Evolutionary conservation across 371 early-diverging fungal genomes (phyloP), one percentile per base, ranked within the genome.

Genomic region (Circinella minor): DNA sequence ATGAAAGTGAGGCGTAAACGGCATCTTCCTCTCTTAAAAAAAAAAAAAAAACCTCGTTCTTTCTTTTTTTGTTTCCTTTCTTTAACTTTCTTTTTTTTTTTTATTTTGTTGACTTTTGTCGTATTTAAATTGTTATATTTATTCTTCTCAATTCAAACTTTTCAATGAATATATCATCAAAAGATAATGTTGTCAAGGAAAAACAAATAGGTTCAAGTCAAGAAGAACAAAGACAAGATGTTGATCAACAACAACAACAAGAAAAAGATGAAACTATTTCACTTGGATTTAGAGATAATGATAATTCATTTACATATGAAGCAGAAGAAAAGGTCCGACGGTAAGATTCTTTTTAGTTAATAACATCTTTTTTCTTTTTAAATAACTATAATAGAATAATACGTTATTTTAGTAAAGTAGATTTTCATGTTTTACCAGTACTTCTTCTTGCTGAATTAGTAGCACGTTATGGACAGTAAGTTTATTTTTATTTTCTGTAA

Each of bases 401-500:
- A n/a, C n/a, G n/a, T n/a, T n/a, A n/a, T n/a, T n/a, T n/a, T n/a
- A n/a, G n/a, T n/a, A 57, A 57, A 57, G 57, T 57, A 57, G 57
- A 57, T 57, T n/a, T 57, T 34, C 20, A 57, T 57, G 57, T 57
- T 14, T 17, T 57, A n/a, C 57, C 57, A 8, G 57, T 57, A 5
- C 57, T 57, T 57, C 57, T 57, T 27, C 27, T 57, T 7, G 57
- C 57, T n/a, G 57, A 57, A 57, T 57, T 57, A 57, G 36, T 57
- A n/a, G 57, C 34, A 57, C 57, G 57, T 34, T 57, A 57, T 57
- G 57, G 57, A 6, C 57, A 57, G 57, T 57, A 57, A 57, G 57
- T 57, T 57, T n/a, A n/a, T n/a, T n/a, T n/a, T n/a, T n/a, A n/a
- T n/a, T n/a, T n/a, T n/a, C n/a, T n/a, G n/a, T n/a, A n/a, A n/a